phyloP scores from a whole-genome alignment of 2,329 filamentous ascomycete genomes.

The Diaporthe longicolla region DNA sequence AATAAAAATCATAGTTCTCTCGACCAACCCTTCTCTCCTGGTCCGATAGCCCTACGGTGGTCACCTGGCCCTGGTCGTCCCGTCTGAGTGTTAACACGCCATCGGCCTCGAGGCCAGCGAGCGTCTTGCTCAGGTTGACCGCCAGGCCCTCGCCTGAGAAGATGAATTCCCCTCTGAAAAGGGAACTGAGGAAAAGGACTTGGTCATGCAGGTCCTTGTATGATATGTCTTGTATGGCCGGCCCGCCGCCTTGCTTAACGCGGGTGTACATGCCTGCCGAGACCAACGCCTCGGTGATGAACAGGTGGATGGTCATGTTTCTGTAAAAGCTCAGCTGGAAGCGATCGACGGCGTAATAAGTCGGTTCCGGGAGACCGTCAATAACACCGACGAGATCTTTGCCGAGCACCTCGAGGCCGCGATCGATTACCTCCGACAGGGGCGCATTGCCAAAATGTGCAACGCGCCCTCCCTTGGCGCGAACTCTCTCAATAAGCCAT shows the following conservation, averaged over 20 bases:
- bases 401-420: conserved; percentile 91
- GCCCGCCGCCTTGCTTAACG: conserved; percentile 92
- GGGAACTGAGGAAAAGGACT: conserved; percentile 89
- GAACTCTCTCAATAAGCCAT: conserved; percentile 87
- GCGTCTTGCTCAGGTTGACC: conserved; percentile 84
- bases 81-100: conserved; percentile 79
- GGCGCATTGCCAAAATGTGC: conserved; percentile 90
- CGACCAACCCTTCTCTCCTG: conserved; percentile 82
- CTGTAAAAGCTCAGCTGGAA: conserved; percentile 99
- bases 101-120: conserved; percentile 83
- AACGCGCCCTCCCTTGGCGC: conserved; percentile 89
- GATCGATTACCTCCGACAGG: conserved; percentile 85
- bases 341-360: conserved; percentile 93
- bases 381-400: conserved; percentile 88
- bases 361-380: conserved; percentile 86
- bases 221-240: conserved; percentile 81
- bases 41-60: conserved; percentile 80
- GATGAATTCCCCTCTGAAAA: conserved; percentile 97
- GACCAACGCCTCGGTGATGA: conserved; percentile 92
- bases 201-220: conserved; percentile 82
- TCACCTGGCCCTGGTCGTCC: conserved; percentile 68
- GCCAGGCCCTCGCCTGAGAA: conserved; percentile 89
- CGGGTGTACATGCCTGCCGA: conserved; percentile 91
- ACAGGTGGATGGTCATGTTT: conserved; percentile 99
- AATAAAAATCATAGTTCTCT: conserved; percentile 99